Conservation (phyloP, 1,284 basidiomycete genomes). For the Chalciporus piperatoides region DNA sequence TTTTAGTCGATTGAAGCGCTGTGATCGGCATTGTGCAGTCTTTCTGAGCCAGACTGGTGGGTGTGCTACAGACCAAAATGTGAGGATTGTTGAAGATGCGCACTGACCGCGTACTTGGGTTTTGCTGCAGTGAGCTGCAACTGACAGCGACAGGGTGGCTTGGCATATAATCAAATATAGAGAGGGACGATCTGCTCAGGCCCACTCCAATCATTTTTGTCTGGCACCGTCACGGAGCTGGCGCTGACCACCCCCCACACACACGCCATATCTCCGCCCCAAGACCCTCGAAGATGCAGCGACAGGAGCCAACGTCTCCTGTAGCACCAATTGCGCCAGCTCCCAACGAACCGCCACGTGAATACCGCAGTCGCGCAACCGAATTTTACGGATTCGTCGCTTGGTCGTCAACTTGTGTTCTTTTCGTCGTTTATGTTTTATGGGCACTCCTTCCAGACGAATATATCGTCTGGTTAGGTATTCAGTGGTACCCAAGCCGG, state of each 20-base stretch:
- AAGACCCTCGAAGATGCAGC: neutral
- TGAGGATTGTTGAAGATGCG: neutral
- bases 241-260: constrained; percentile 16
- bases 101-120: neutral
- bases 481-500: constrained; percentile 88
- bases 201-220: too few relatives aligned
- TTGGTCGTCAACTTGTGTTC: constrained; percentile 72
- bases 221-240: constrained; percentile 20
- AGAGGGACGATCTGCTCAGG: neutral
- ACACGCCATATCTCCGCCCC: neutral
- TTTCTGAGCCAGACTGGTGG: constrained; percentile 3
- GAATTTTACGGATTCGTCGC: constrained; percentile 90
- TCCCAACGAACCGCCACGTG: constrained; percentile 41
- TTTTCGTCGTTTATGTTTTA: constrained; percentile 67
- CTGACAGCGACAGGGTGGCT: constrained; percentile 15
- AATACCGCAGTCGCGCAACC: constrained; percentile 57
- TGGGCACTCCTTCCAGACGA: constrained; percentile 59
- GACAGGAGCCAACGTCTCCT: constrained; percentile 45
- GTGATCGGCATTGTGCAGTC: constrained; percentile 30
- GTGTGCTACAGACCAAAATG: neutral
- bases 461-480: constrained; percentile 60
- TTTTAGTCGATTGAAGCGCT: constrained; percentile 37
- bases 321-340: constrained; percentile 32
- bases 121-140: too few relatives aligned
- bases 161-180: neutral